Evolutionary conservation across 257 asterid species (phyloP), one percentile per base, ranked within the genome.

Genomic region (Dorcoceras hygrometricum): DNA sequence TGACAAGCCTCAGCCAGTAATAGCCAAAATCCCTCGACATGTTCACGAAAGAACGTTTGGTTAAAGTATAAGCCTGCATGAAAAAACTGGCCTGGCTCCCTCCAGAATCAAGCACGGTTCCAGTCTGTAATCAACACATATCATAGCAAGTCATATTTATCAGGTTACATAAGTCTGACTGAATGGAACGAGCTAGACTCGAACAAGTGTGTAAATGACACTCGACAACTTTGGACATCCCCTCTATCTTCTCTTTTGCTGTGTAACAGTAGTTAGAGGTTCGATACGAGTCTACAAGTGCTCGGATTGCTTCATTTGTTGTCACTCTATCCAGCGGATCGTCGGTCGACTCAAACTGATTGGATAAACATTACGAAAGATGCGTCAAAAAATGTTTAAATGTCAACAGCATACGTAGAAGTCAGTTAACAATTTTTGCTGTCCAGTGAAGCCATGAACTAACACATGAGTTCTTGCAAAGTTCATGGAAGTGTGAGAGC

Each of bases 11-110:
- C 76, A 94, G 80, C 99, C 99, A 94, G 86, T 94, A 94, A 61
- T 94, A 94, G 4, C 99, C 99, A 57, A 94, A 94, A 87, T 94
- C 99, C 80, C 99, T 83, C 8, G 99, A 94, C 99, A 94, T 94
- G 50, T 94, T 94, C 62, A 94, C 77, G 65, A 87, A 94, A 2
- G 99, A 94, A 28, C 99, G 96, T 61, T 84, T 83, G 11, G 99
- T 94, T 66, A 94, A 80, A 19, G 96, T 94, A 63, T 81, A 75
- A 3, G 96, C 80, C 79, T 94, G 99, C 99, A 87, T 94, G 27
- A 87, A 66, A 85, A 90, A 90, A 81, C 97, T 94, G 63, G 99
- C 97, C 70, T 87, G 99, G 67, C 97, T 94, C 58, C 99, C 99
- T 39, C 99, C 97, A 50, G 97, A 85, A 76, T 94, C 99, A 1